Evolutionary conservation across 2,329 filamentous ascomycete genomes (phyloP), one percentile per base, ranked within the genome.

Genomic region (Xylaria sp.): DNA sequence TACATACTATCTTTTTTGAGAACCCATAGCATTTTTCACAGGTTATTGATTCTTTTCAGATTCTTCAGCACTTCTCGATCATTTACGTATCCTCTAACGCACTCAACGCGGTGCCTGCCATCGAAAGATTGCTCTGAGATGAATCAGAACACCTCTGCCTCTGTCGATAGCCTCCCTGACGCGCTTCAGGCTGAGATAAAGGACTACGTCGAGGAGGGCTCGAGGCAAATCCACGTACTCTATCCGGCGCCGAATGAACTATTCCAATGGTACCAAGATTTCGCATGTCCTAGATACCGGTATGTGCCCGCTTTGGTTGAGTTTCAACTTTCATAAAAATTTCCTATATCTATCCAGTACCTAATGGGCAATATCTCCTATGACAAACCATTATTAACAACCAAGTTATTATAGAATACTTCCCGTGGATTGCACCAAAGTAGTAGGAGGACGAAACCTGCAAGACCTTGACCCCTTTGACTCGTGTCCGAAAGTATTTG

Each of bases 251-350:
- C 51, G 6, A 23, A 2, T 25, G 25, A 44, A 52, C 0, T 8
- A 10, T 44, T 34, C 34, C 51, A 62, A 10, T 58, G 52, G 54
- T 6, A 18, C 0, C 44, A 32, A 32, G 54, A 41, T 25, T 68
- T 20, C 6, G 54, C 54, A 4, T 68, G 59, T 48, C 65, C 65
- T 15, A n/a, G 54, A 18, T 34, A 63, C 9, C 59, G 46, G 65
- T 66, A 63, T 1, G 58, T 15, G 25, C 18, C 41, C 4, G 15
- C 28, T 44, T 32, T 44, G 32, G 15, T n/a, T 25, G 1, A 15
- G 25, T 20, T 37, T 37, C n/a, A 9, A n/a, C 32, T 32, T n/a
- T 7, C 20, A 61, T 9, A 25, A 12, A 32, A n/a, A 20, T 25
- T 20, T 20, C 15, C 10, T 23, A 18, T 20, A 12, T 7, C n/a